These are phyloP conservation scores for Hypoxylon sp. DNA, from an alignment of 2,329 filamentous ascomycete species.

Conservation along the genomic window DNA sequence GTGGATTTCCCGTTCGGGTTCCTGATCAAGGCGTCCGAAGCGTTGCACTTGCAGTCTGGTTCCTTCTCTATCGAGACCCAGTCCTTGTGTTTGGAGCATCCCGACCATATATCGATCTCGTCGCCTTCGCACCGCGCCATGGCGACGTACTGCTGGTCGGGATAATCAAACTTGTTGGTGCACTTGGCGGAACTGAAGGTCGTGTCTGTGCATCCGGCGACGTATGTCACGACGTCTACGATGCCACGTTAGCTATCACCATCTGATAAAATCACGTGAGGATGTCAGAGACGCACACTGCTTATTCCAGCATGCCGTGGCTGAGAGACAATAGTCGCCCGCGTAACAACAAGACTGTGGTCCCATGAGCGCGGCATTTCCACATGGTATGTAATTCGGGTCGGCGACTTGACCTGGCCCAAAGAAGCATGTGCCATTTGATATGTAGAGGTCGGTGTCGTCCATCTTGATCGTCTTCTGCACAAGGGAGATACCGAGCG, in stretches of 20 bases:
- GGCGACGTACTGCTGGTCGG: slow-evolving; percentile 46
- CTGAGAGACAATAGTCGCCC: slow-evolving; percentile 46
- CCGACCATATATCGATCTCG: slow-evolving; percentile 46
- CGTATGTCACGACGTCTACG: slow-evolving; percentile 47
- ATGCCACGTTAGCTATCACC: slow-evolving; percentile 19
- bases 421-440: slow-evolving; percentile 46
- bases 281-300: slow-evolving; percentile 34
- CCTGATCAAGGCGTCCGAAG: slow-evolving; percentile 41
- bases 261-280: not conserved
- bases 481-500: not conserved
- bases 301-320: slow-evolving; percentile 46
- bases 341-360: slow-evolving; percentile 46
- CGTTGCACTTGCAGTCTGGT: slow-evolving; percentile 45
- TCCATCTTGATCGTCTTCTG: slow-evolving; percentile 29
- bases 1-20: slow-evolving; percentile 46
- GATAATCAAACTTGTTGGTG: slow-evolving; percentile 46
- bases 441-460: slow-evolving; percentile 43
- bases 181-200: slow-evolving; percentile 45
- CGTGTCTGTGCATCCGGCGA: slow-evolving; percentile 47
- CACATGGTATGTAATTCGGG: slow-evolving; percentile 45
- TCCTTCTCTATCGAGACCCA: slow-evolving; percentile 44
- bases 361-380: slow-evolving; percentile 43
- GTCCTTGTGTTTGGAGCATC: slow-evolving; percentile 42
- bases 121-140: slow-evolving; percentile 47
- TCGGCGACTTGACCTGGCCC: slow-evolving; percentile 46